These are phyloP conservation scores for Aspergillus aculeatinus DNA, from an alignment of 2,329 filamentous ascomycete genomes.

Conservation along the genomic window DNA sequence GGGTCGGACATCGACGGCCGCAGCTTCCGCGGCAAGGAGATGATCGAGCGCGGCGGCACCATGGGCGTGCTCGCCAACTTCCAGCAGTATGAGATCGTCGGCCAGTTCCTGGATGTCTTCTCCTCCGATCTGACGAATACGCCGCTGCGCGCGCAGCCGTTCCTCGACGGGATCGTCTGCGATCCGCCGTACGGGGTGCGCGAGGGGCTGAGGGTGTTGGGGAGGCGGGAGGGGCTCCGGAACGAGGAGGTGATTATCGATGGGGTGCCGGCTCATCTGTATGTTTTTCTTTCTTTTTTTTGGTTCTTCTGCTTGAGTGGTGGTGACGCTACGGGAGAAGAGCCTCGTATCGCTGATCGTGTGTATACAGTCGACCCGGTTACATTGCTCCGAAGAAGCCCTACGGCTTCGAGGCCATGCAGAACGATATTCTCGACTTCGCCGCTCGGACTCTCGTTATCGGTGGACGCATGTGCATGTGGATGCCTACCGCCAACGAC, in stretches of 20 bases:
- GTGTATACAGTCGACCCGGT: slow-evolving; percentile 51
- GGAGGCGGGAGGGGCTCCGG: slow-evolving; percentile 61
- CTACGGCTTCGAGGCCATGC: slow-evolving; percentile 87
- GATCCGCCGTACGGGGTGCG: slow-evolving; percentile 95
- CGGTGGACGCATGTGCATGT: slow-evolving; percentile 80
- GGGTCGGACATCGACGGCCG: slow-evolving; percentile 94
- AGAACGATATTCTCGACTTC: slow-evolving; percentile 86
- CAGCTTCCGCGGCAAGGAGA: slow-evolving; percentile 68
- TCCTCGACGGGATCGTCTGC: slow-evolving; percentile 88
- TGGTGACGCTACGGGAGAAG: not conserved
- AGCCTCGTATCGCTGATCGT: not conserved
- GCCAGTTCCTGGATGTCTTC: slow-evolving; percentile 72
- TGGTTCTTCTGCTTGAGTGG: not conserved
- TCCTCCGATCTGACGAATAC: slow-evolving; percentile 85
- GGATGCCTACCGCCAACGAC: slow-evolving; percentile 92
- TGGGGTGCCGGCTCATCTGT: slow-evolving; percentile 69
- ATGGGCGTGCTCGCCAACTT: slow-evolving; percentile 68
- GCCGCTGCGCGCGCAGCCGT: slow-evolving; percentile 61
- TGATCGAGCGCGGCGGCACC: slow-evolving; percentile 47
- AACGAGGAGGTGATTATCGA: slow-evolving; percentile 63
- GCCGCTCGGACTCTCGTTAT: slow-evolving; percentile 74
- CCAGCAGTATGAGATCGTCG: slow-evolving; percentile 71
- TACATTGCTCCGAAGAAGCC: slow-evolving; percentile 88
- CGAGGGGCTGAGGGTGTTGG: slow-evolving; percentile 86
- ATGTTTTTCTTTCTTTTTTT: slow-evolving; percentile 32